Evolutionary conservation across 2,329 filamentous ascomycete genomes (phyloP).

Genomic region (Diplodia corticola): DNA sequence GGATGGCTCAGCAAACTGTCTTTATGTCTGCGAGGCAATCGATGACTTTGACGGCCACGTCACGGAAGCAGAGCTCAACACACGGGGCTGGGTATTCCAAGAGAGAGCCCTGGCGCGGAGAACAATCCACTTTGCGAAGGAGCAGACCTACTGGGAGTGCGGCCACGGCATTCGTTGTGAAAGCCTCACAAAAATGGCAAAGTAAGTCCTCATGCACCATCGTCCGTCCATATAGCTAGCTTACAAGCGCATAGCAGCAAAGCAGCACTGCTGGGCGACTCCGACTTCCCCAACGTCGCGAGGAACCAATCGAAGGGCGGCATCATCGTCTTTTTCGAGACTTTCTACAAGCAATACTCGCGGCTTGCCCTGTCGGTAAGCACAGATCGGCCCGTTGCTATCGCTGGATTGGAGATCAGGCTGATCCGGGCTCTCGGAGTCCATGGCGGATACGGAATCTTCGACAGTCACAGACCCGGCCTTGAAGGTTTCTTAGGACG

Average conservation of each 20-base stretch:
- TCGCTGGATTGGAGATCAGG: constrained; percentile 36
- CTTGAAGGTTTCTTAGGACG: neutral
- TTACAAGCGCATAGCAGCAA: neutral
- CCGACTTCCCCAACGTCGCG: neutral
- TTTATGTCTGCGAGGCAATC: constrained; percentile 28
- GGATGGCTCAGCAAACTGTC: neutral
- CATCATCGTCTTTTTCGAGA: neutral
- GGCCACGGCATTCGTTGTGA: constrained; percentile 28
- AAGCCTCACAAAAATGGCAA: constrained; percentile 27
- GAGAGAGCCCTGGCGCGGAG: constrained; percentile 32
- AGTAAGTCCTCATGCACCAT: constrained; percentile 28
- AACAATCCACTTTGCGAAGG: constrained; percentile 32
- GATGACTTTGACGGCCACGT: constrained; percentile 32
- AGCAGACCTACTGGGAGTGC: constrained; percentile 35
- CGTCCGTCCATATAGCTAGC: neutral
- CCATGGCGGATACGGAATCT: constrained; percentile 36
- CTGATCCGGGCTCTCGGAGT: constrained; percentile 29
- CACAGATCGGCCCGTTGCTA: constrained; percentile 35
- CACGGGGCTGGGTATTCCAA: constrained; percentile 34
- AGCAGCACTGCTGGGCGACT: neutral
- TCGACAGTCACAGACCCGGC: constrained; percentile 26
- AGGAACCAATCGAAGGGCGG: neutral
- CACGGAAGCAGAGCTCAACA: constrained; percentile 25
- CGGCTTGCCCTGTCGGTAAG: neutral
- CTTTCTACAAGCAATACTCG: neutral